Base-by-base conservation (phyloP, 108 stramenopile species). In the Stephanodiscus triporus region DNA sequence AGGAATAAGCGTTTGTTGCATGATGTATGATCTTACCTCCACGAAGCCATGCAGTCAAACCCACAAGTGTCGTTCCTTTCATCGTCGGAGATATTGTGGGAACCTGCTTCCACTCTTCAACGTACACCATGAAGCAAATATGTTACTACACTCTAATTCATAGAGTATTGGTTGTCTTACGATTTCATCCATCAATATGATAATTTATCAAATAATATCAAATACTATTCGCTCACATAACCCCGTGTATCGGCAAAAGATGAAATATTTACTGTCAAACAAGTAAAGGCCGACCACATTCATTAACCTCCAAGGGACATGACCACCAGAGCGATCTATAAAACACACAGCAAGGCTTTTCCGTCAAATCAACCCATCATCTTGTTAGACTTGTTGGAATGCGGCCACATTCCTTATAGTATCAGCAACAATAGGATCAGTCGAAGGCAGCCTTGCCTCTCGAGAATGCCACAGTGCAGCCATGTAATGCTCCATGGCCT, bases 401-500 rank as follows among this genome's bases (percentile, higher is more conserved):
- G 63, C 37, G 9, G 79, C 79, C 16, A 80, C 67, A 50, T 80
- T 80, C 47, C 63, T 73, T 17, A 80, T 80, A 4, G 79, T 80
- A 68, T 80, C 79, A n/a, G 79, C 79, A 55, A 80, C 79, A 29
- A 73, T 64, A 24, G 72, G 72, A 53, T 80, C 66, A 9, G 72
- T 73, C 55, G 72, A 73, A 20, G 79, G 72, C 34, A 80, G 43
- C 42, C 63, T 73, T 9, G 79, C 79, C 66, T 73, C 79, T 22
- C 79, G 59, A 10, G 72, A 67, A 70, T 80, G 61, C 72, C 79
- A 73, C 29, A 80, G n/a, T 16, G 71, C 53, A 30, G 71, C 71
- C 79, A 80, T 80, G 22, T 80, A 80, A 62, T 80, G 79, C 54
- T 80, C 79, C 66, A 81, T 81, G 0, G 80, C 57, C 63, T 75